Evolutionary conservation across 768 basidiomycete species (phyloP), one percentile per base, ranked within the genome.

Genomic region (Sporobolomyces pararoseus): DNA sequence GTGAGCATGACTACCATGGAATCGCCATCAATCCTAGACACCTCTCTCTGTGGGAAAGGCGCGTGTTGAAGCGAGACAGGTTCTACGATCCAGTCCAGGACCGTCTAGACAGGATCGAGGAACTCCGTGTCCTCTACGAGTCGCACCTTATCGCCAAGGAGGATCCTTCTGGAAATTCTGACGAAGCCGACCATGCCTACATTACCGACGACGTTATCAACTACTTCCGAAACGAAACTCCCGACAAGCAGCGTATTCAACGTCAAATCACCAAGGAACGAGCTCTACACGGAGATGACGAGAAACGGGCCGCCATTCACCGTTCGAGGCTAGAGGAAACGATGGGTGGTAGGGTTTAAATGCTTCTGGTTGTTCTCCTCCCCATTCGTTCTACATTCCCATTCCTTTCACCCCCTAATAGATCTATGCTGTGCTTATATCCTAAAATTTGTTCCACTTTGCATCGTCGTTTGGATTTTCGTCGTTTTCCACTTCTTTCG

Each of bases 21-120:
- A 77, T 81, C 74, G 80, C 80, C 34, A 77, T 82, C 31, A 80
- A 82, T 76, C 80, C 76, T 14, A 9, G 46, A 47, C 81, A 82
- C 73, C 71, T 82, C 2, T 72, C 70, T 13, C 69, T 67, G 60
- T 82, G 74, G 71, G 81, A 82, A 76, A 68, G 68, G 3, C 57
- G 66, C 46, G 76, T 80, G 12, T 76, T 80, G 67, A 80, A 81
- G 73, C 68, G 81, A 16, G 72, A 80, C 72, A 55, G 75, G 16
- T 74, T 51, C 63, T 74, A 66, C 59, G 78, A 82, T 65, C 76
- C 81, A 19, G 79, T 75, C 25, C 73, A 77, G 59, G 81, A 82
- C 75, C 64, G 78, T 31, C 65, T 76, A 62, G 74, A 74, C 55
- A 76, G 78, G 69, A 78, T 80, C 34, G 75, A 77, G 35, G 81